These are phyloP conservation scores for Pythium myriotylum DNA, from an alignment of 352 stramenopile species.

Conservation along the genomic window DNA sequence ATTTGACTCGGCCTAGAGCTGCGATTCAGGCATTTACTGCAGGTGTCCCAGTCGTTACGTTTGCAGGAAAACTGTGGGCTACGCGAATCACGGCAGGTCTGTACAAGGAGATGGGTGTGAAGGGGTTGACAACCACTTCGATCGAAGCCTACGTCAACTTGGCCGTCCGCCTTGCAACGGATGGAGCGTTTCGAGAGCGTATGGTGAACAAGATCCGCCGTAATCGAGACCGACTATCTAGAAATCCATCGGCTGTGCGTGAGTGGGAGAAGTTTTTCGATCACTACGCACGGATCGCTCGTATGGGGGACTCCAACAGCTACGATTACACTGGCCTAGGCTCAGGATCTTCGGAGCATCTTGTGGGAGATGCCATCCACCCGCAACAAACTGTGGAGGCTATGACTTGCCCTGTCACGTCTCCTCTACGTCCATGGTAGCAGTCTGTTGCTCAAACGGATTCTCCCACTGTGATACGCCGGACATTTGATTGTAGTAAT, in stretches of 20 bases:
- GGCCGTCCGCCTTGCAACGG: slow-evolving; percentile 50
- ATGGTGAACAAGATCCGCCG: slow-evolving; percentile 51
- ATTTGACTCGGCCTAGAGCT: slow-evolving; percentile 49
- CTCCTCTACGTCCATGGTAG: slow-evolving; percentile 24
- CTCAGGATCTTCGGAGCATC: no score
- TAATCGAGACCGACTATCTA: slow-evolving; percentile 42
- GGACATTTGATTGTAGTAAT: slow-evolving; percentile 66
- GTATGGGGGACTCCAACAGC: no score
- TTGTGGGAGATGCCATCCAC: no score
- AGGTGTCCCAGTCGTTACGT: slow-evolving; percentile 65
- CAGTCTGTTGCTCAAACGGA: slow-evolving; percentile 14
- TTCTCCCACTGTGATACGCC: slow-evolving; percentile 60
- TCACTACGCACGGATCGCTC: slow-evolving; percentile 5
- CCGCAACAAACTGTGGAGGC: not conserved
- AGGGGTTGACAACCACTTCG: slow-evolving; percentile 47
- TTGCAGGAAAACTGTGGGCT: slow-evolving; percentile 59
- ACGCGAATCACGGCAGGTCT: slow-evolving; percentile 65
- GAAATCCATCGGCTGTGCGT: slow-evolving; percentile 44
- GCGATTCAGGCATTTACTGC: slow-evolving; percentile 62
- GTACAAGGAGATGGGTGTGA: slow-evolving; percentile 68
- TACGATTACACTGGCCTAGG: not conserved
- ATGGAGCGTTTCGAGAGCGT: slow-evolving; percentile 44
- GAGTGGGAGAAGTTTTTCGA: slow-evolving; percentile 81
- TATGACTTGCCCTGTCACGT: slow-evolving; percentile 24
- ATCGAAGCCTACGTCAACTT: slow-evolving; percentile 56